phyloP scores from a whole-genome alignment of 2,329 filamentous ascomycete genomes.

The Aspergillus intermedius region DNA sequence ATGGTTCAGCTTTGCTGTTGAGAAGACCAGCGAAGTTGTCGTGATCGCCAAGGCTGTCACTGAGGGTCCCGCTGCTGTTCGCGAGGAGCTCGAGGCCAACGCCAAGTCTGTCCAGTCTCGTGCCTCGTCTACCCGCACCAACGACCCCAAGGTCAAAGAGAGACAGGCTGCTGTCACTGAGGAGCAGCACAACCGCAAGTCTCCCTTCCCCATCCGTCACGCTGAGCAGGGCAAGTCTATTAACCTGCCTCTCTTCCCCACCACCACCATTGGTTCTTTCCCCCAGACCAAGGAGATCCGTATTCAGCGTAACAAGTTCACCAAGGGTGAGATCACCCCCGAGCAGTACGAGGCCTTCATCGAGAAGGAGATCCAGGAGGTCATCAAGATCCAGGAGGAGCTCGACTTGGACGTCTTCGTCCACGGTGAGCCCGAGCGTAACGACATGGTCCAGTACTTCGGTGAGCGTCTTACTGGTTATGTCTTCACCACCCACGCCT shows the following conservation, averaged over 20 bases:
- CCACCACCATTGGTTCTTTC: conserved; percentile 98
- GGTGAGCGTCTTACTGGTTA: conserved; percentile 96
- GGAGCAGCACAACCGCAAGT: conserved; percentile 87
- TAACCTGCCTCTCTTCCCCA: conserved; percentile 93
- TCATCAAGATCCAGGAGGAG: conserved; percentile 96
- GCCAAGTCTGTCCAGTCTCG: conserved; percentile 89
- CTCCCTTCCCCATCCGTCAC: conserved; percentile 77
- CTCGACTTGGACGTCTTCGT: conserved; percentile 95
- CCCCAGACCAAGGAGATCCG: conserved; percentile 99
- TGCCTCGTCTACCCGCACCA: conserved; percentile 87
- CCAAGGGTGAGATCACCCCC: conserved; percentile 92
- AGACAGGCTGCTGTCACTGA: conserved; percentile 81
- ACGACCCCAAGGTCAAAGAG: conserved; percentile 95
- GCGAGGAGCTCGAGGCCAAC: conserved; percentile 89
- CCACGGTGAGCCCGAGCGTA: conserved; percentile 98
- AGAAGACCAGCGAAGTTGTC: conserved; percentile 89
- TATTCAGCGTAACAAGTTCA: conserved; percentile 93
- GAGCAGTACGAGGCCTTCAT: conserved; percentile 98
- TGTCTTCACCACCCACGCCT: conserved; percentile 97
- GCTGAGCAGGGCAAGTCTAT: conserved; percentile 85
- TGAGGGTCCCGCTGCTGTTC: conserved; percentile 79
- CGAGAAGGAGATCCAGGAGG: conserved; percentile 93
- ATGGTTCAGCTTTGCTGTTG: conserved; percentile 96
- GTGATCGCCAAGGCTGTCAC: conserved; percentile 96
- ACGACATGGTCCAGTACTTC: conserved; percentile 99